These are phyloP conservation scores for Coffea humblotiana DNA, from an alignment of 305 asterid genomes.

Conservation along the genomic window DNA sequence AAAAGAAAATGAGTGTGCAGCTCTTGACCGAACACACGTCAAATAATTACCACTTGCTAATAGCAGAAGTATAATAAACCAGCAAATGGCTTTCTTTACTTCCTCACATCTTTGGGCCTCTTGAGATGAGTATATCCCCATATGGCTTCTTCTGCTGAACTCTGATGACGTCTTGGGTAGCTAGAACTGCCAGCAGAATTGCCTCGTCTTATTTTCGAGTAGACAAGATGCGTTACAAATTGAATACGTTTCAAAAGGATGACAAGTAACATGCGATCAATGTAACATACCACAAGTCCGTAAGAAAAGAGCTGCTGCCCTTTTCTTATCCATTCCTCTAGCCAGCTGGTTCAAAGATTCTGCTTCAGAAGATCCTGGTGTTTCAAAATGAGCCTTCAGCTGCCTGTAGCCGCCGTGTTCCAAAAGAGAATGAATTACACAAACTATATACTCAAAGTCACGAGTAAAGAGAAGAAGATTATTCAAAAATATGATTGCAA, in stretches of 20 bases:
- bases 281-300: slow-evolving; percentile 69
- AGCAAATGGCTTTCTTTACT: background rate
- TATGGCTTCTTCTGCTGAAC: slow-evolving; percentile 13
- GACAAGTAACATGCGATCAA: background rate
- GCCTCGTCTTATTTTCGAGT: background rate
- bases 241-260: background rate
- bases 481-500: slow-evolving; percentile 4
- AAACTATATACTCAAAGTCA: background rate
- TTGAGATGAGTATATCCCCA: slow-evolving; percentile 17
- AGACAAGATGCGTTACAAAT: background rate
- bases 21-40: background rate
- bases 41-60: background rate
- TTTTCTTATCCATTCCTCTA: slow-evolving; percentile 66
- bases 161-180: slow-evolving; percentile 7
- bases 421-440: background rate
- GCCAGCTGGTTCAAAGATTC: slow-evolving; percentile 73
- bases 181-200: slow-evolving; percentile 21
- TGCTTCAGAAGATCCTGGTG: slow-evolving; percentile 58
- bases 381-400: slow-evolving; percentile 83
- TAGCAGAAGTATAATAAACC: background rate
- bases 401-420: slow-evolving; percentile 54
- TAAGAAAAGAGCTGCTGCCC: slow-evolving; percentile 81
- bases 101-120: slow-evolving; percentile 9
- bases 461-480: slow-evolving; percentile 6
- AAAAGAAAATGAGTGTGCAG: background rate